phyloP scores from a whole-genome alignment of 768 basidiomycete genomes.

The Termitomyces sp. region DNA sequence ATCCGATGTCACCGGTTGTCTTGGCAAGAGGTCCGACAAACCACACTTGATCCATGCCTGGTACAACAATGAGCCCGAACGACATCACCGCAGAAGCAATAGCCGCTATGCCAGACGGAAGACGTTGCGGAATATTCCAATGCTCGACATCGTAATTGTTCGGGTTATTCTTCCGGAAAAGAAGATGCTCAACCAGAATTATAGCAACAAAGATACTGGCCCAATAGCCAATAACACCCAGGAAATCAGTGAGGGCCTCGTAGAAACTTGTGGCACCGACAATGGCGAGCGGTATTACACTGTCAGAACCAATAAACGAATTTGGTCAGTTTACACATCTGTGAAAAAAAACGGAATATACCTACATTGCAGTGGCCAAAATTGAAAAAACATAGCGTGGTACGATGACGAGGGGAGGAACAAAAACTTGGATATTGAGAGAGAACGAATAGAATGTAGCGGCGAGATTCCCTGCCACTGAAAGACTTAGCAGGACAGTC shows the following conservation, averaged over 20 bases:
- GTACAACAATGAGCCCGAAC: constrained; percentile 53
- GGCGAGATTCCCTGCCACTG: constrained; percentile 79
- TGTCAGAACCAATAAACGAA: constrained; percentile 20
- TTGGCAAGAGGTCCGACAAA: constrained; percentile 71
- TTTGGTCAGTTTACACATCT: background rate
- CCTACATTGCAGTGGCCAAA: constrained; percentile 68
- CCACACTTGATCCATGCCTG: constrained; percentile 76
- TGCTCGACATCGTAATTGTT: constrained; percentile 45
- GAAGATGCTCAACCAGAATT: constrained; percentile 64
- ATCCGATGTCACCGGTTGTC: constrained; percentile 76
- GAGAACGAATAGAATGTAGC: constrained; percentile 81
- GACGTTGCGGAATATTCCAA: constrained; percentile 55
- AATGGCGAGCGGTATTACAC: constrained; percentile 71
- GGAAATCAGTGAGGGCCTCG: constrained; percentile 66
- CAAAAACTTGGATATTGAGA: constrained; percentile 67
- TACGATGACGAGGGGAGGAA: constrained; percentile 55
- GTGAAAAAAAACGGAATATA: constrained; percentile 3
- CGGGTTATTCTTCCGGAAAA: constrained; percentile 57
- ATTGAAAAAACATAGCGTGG: constrained; percentile 80
- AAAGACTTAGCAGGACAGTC: constrained; percentile 76
- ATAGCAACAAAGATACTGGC: constrained; percentile 59
- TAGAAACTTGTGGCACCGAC: constrained; percentile 76
- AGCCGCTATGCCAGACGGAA: constrained; percentile 72
- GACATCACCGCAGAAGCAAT: constrained; percentile 48
- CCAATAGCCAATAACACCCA: constrained; percentile 73